These are phyloP conservation scores for Fusarium robinianum DNA, from an alignment of 2,329 filamentous ascomycete species.

Conservation along the genomic window DNA sequence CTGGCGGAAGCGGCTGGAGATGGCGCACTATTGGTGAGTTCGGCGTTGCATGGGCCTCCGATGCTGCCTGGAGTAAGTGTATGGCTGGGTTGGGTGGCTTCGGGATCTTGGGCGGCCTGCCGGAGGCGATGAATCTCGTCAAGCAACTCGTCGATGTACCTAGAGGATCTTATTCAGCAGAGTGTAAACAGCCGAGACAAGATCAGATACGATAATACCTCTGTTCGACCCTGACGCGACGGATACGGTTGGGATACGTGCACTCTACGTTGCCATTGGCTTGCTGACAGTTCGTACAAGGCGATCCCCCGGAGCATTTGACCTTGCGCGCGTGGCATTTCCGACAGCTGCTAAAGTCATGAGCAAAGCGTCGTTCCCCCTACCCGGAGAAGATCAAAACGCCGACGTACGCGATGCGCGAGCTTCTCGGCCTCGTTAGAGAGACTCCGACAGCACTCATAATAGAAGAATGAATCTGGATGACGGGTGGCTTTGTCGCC, in stretches of 20 bases:
- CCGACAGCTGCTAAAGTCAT: conserved; percentile 27
- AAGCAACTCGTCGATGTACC: conserved; percentile 37
- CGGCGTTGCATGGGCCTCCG: neutral
- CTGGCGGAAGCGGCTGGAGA: neutral
- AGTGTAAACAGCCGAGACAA: too few species aligned
- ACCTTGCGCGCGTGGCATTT: conserved; percentile 38
- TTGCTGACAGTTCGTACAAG: conserved; percentile 34
- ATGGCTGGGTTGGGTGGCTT: neutral
- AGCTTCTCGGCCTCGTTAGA: conserved; percentile 2
- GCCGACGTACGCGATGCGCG: conserved; percentile 3
- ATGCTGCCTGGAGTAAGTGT: conserved; percentile 1
- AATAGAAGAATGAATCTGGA: too few species aligned
- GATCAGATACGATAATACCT: conserved; percentile 15
- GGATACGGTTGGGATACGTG: conserved; percentile 33
- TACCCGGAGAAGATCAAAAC: too few species aligned
- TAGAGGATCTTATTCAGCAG: conserved; percentile 6
- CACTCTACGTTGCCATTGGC: conserved; percentile 31
- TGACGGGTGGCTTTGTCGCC: too few species aligned
- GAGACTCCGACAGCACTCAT: neutral
- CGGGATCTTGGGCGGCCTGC: neutral
- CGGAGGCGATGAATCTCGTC: conserved; percentile 34
- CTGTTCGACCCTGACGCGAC: conserved; percentile 32
- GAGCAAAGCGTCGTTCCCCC: neutral
- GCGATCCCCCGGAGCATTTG: conserved; percentile 35
- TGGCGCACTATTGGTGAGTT: neutral